Conservation (phyloP, 768 basidiomycete genomes). For the Phaeotremella fagi region DNA sequence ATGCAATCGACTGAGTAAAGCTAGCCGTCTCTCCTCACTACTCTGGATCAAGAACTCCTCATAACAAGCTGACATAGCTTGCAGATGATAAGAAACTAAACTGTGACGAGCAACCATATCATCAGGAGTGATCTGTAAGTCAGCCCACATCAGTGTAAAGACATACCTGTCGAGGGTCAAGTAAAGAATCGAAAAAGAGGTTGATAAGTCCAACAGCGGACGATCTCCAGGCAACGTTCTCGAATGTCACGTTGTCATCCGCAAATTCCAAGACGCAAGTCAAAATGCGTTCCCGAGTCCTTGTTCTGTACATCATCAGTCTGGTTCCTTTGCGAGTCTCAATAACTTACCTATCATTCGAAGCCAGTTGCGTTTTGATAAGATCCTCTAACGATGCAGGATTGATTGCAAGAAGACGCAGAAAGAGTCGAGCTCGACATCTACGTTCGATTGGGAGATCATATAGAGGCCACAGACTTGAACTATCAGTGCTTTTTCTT, state of each 20-base stretch:
- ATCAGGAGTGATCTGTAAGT: conserved; percentile 6
- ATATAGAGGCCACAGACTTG: conserved; percentile 25
- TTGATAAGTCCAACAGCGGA: conserved; percentile 18
- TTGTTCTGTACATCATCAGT: background rate
- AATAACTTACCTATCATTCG: conserved; percentile 5
- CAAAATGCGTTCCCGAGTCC: conserved; percentile 15
- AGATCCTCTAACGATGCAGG: conserved; percentile 17
- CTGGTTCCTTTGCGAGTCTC: background rate
- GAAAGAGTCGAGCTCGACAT: conserved; percentile 13
- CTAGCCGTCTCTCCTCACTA: conserved; percentile 27
- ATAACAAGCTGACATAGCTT: conserved; percentile 25
- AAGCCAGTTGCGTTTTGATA: conserved; percentile 2
- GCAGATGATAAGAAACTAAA: conserved; percentile 19
- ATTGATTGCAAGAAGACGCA: conserved; percentile 19
- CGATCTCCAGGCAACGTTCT: conserved; percentile 11
- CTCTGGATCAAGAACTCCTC: conserved; percentile 24
- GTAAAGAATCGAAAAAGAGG: conserved; percentile 25
- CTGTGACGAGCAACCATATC: conserved; percentile 11
- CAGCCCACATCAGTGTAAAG: background rate
- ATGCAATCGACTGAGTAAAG: conserved; percentile 11
- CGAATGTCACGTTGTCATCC: conserved; percentile 14
- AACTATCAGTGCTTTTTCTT: background rate
- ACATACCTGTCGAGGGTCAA: conserved; percentile 12
- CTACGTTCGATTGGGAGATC: conserved; percentile 11
- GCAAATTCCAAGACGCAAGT: conserved; percentile 21